Evolutionary conservation across 768 basidiomycete genomes (phyloP).

Genomic region (Lentinus tigrinus): DNA sequence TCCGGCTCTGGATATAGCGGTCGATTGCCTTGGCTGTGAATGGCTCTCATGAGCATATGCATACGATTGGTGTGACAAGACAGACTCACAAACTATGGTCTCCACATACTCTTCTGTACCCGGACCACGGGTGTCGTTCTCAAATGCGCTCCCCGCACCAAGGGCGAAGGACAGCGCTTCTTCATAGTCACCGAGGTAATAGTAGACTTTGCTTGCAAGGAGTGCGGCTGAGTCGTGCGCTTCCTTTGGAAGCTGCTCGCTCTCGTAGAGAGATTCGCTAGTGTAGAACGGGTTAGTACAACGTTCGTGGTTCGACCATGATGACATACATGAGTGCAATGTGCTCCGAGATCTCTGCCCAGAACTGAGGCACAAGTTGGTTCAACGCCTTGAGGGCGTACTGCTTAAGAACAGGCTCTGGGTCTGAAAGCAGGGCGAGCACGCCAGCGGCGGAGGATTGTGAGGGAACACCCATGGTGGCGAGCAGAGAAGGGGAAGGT

Average conservation of each 20-base stretch:
- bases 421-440: constrained; percentile 88
- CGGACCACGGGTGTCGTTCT: constrained; percentile 59
- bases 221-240: constrained; percentile 84
- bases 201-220: constrained; percentile 97
- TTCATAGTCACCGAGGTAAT: constrained; percentile 92
- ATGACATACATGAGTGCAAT: constrained; percentile 79
- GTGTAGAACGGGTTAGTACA: constrained; percentile 1
- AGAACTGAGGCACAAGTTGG: constrained; percentile 87
- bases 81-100: constrained; percentile 84
- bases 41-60: not conserved
- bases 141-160: constrained; percentile 84
- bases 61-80: not conserved
- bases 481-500: constrained; percentile 7
- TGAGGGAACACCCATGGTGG: constrained; percentile 62
- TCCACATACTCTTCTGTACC: constrained; percentile 88
- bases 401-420: constrained; percentile 82
- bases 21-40: constrained; percentile 90
- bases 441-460: constrained; percentile 88
- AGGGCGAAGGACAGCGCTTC: constrained; percentile 96
- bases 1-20: constrained; percentile 76
- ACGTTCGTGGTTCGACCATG: not conserved
- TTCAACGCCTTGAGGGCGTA: constrained; percentile 87
- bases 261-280: constrained; percentile 91
- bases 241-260: constrained; percentile 66
- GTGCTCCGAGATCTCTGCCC: constrained; percentile 98